These are phyloP conservation scores for Mucor velutinosus DNA, from an alignment of 371 early-diverging fungal genomes.

Conservation along the genomic window DNA sequence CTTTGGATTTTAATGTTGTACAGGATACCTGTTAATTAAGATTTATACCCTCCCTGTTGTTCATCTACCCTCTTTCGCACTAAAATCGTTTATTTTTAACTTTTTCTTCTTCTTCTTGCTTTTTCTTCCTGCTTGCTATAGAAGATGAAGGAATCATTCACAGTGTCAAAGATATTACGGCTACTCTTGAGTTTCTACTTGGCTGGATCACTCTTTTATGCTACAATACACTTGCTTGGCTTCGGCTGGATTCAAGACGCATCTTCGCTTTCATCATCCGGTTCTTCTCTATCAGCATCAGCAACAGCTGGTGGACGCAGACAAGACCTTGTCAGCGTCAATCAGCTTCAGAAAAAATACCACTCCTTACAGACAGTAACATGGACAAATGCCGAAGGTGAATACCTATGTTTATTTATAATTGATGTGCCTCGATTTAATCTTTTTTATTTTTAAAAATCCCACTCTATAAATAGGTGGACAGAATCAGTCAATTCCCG, in stretches of 20 bases:
- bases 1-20: not conserved
- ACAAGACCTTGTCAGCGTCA: constrained; percentile 6
- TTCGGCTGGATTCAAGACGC: constrained; percentile 18
- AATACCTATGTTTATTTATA: constrained; percentile 9
- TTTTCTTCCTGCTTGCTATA: not conserved
- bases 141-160: constrained; percentile 12
- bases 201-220: constrained; percentile 22
- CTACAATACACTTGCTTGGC: constrained; percentile 29
- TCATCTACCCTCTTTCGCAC: not conserved
- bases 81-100: not conserved
- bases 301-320: not conserved
- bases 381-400: constrained; percentile 36
- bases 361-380: constrained; percentile 25
- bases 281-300: not conserved
- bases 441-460: constrained; percentile 21
- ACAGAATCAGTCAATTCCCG: constrained; percentile 34
- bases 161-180: constrained; percentile 15
- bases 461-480: constrained; percentile 11
- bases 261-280: not conserved
- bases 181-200: constrained; percentile 15
- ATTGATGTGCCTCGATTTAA: not conserved
- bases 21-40: not conserved
- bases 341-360: constrained; percentile 24
- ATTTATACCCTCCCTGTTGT: constrained; percentile 1
- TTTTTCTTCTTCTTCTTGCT: not conserved